Conservation (phyloP, 768 basidiomycete species). For the Neoboletus magnificus region DNA sequence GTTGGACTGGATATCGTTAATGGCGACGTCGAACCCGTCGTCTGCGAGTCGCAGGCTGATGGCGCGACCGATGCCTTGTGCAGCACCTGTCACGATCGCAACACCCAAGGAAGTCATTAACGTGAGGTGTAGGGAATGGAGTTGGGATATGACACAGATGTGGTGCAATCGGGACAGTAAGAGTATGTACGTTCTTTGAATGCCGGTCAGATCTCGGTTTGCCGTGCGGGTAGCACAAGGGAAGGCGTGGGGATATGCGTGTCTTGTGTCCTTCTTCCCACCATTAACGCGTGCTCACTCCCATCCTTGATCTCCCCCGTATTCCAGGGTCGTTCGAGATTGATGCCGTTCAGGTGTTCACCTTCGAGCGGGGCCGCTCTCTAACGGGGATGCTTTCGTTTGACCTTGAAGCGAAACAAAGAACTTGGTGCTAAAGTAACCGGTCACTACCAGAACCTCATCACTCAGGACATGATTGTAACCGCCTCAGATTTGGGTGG, state of each 20-base stretch:
- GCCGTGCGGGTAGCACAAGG: too few species aligned
- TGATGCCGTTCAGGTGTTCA: conserved; percentile 3
- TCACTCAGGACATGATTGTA: too few species aligned
- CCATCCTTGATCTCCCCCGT: not conserved
- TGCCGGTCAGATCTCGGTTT: too few species aligned
- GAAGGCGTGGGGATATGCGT: too few species aligned
- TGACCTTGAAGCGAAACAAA: too few species aligned
- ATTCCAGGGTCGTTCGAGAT: not conserved
- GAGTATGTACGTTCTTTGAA: too few species aligned
- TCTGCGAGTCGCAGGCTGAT: conserved; percentile 45
- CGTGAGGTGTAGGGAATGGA: not conserved
- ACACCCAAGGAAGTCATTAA: conserved; percentile 14
- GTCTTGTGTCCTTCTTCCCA: too few species aligned
- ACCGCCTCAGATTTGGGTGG: too few species aligned
- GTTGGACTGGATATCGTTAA: conserved; percentile 39
- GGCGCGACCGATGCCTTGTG: conserved; percentile 47
- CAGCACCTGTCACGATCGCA: conserved; percentile 44
- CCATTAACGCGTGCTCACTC: too few species aligned
- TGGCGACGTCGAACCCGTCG: conserved; percentile 40
- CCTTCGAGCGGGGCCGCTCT: conserved; percentile 22
- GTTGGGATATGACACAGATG: not conserved
- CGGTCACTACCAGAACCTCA: too few species aligned
- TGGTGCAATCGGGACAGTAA: not conserved
- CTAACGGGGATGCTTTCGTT: conserved; percentile 8
- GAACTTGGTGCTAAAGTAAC: too few species aligned